phyloP scores from a whole-genome alignment of 2,329 filamentous ascomycete genomes.

The Ciborinia camelliae region DNA sequence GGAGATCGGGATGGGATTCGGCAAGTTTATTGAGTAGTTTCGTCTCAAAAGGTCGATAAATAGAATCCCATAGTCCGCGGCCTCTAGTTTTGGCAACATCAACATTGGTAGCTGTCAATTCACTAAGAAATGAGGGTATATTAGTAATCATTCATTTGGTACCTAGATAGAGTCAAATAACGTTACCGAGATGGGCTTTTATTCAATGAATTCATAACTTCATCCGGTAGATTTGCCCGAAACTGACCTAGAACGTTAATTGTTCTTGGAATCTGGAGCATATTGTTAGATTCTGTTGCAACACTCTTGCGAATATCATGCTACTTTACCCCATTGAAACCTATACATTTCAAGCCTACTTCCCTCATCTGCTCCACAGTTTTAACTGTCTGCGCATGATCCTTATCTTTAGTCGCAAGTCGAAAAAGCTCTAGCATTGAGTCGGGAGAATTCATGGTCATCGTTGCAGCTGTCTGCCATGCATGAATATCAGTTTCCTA shows the following conservation, averaged over 20 bases:
- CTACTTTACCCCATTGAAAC: constrained; percentile 60
- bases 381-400: constrained; percentile 28
- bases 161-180: neutral
- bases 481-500: neutral
- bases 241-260: constrained; percentile 81
- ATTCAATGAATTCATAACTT: constrained; percentile 52
- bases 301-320: neutral
- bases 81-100: constrained; percentile 55
- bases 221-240: constrained; percentile 56
- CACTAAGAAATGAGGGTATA: constrained; percentile 16
- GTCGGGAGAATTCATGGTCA: constrained; percentile 82
- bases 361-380: constrained; percentile 70
- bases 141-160: neutral
- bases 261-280: constrained; percentile 62
- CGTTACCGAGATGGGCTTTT: constrained; percentile 49
- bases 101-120: constrained; percentile 47
- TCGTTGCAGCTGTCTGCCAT: constrained; percentile 69
- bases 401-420: constrained; percentile 30
- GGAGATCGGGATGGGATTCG: constrained; percentile 75
- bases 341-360: constrained; percentile 72
- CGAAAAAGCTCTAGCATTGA: constrained; percentile 58
- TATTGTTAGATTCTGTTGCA: neutral
- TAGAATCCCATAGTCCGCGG: constrained; percentile 66
- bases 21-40: constrained; percentile 71
- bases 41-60: constrained; percentile 70